Evolutionary conservation across 1,284 basidiomycete genomes (phyloP).

Genomic region (Leccinum pallidistipes): DNA sequence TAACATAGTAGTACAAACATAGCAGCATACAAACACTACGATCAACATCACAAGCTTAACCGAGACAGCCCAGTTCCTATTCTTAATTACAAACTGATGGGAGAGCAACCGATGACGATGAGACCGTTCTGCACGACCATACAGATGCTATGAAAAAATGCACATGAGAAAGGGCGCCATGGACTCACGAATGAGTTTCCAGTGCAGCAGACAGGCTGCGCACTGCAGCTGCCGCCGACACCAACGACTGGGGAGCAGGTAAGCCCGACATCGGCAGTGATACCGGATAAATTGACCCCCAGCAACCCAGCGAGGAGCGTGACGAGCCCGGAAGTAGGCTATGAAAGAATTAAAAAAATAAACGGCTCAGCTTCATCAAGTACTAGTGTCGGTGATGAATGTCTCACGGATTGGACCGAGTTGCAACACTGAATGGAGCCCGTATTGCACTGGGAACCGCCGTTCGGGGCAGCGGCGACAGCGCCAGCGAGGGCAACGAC

Average conservation of each 20-base stretch:
- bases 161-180: neutral
- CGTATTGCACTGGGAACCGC: no score
- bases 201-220: conserved; percentile 21
- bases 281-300: neutral
- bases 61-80: neutral
- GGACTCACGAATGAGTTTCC: conserved; percentile 17
- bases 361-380: neutral
- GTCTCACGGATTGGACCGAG: conserved; percentile 1
- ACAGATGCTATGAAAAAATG: neutral
- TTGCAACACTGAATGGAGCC: no score
- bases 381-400: neutral
- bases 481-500: conserved; percentile 10
- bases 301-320: neutral
- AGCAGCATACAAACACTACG: neutral
- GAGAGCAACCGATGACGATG: conserved; percentile 14
- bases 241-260: conserved; percentile 14
- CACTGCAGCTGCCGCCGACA: conserved; percentile 4
- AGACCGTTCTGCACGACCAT: conserved; percentile 1
- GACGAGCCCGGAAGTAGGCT: conserved; percentile 2
- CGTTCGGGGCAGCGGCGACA: neutral
- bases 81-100: neutral
- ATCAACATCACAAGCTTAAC: neutral
- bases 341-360: neutral
- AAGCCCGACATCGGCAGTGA: conserved; percentile 10
- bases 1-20: neutral